Evolutionary conservation across 2,329 filamentous ascomycete genomes (phyloP).

Genomic region (Aspergillus sp.): DNA sequence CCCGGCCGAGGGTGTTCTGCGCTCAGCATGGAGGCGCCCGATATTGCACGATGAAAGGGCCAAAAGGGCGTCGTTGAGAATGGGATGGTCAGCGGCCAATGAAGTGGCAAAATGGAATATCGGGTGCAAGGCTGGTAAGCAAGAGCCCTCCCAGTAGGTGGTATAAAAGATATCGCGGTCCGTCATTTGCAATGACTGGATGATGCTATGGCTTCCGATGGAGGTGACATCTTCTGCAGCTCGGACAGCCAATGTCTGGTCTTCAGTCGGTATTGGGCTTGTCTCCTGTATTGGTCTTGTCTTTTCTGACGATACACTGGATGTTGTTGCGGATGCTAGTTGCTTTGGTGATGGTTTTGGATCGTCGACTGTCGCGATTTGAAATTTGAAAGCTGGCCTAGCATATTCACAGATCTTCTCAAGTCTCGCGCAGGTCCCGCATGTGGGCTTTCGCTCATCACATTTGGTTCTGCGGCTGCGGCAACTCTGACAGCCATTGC

Average conservation of each 20-base stretch:
- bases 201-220: conserved; percentile 5
- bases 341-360: neutral
- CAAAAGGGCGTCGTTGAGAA: conserved; percentile 21
- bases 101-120: conserved; percentile 17
- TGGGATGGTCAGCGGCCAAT: neutral
- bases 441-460: conserved; percentile 27
- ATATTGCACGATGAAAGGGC: conserved; percentile 26
- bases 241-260: neutral
- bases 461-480: conserved; percentile 24
- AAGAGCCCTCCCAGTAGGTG: conserved; percentile 28
- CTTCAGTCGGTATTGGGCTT: neutral
- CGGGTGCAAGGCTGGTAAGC: conserved; percentile 27
- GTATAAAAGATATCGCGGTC: conserved; percentile 28
- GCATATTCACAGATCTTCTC: conserved; percentile 20
- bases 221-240: neutral
- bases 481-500: conserved; percentile 23
- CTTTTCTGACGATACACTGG: neutral
- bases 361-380: neutral
- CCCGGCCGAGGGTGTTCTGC: neutral
- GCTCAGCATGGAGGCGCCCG: conserved; percentile 20
- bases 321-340: neutral
- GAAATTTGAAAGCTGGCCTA: conserved; percentile 18
- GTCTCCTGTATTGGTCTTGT: neutral
- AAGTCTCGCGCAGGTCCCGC: conserved; percentile 26
- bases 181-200: conserved; percentile 23